Conservation (phyloP, 805 yeast genomes). For the Kurtzmaniella cleridarum region DNA sequence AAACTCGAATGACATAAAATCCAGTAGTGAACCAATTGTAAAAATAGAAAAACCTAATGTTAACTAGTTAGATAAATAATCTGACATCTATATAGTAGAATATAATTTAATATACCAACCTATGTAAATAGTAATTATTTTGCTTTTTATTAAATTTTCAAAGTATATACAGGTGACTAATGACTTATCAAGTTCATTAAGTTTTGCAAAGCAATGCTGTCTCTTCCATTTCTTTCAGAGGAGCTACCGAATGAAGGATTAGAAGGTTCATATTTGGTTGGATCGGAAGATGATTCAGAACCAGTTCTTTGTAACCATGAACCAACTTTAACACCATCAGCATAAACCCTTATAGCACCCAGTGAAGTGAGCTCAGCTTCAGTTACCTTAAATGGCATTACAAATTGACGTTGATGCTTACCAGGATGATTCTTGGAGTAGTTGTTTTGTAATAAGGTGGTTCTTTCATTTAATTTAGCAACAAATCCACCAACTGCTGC, state of each 20-base stretch:
- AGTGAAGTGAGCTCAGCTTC: conserved; percentile 32
- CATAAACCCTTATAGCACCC: conserved; percentile 34
- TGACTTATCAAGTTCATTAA: conserved; percentile 20
- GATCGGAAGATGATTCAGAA: conserved; percentile 13
- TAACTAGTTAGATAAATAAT: no score
- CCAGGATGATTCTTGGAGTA: conserved; percentile 36
- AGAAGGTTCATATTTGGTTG: conserved; percentile 24
- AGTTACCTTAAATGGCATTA: conserved; percentile 35
- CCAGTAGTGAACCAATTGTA: no score
- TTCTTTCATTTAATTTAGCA: conserved; percentile 31
- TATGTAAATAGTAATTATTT: no score
- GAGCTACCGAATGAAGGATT: conserved; percentile 28
- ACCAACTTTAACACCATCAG: conserved; percentile 37
- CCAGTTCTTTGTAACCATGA: conserved; percentile 31
- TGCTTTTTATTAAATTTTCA: no score
- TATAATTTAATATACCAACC: no score
- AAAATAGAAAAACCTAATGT: no score
- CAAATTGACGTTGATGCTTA: conserved; percentile 37
- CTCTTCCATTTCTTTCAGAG: conserved; percentile 29
- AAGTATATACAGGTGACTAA: not conserved
- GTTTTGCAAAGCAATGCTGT: conserved; percentile 19
- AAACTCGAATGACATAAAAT: no score
- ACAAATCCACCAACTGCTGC: conserved; percentile 50
- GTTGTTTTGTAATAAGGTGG: conserved; percentile 33
- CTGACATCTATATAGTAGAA: no score